Base-by-base conservation (phyloP, 1,284 basidiomycete genomes). In the Marasmius tenuissimus region DNA sequence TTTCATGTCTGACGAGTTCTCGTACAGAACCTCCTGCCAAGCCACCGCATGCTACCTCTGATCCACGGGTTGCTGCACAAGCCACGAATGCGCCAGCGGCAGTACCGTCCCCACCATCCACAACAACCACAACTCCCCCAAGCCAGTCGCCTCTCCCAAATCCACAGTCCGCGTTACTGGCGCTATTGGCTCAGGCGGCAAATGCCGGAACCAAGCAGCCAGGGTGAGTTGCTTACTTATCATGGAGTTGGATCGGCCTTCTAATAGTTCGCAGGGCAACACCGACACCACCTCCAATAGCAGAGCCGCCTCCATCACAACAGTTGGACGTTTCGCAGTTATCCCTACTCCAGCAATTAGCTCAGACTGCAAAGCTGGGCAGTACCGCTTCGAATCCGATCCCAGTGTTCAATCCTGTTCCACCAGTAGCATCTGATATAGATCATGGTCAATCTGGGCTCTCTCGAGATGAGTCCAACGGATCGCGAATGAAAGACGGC, bases 271-370 rank as follows among this genome's bases (percentile, higher is more conserved):
- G 4, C 66, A 91, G 86, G 76, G 88, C 88, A 88, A 85, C 76
- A n/a, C 16, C 45, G 85, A 69, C 72, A 62, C 69, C 84, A 86
- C 68, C 54, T 60, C 54, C 62, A 63, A 64, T 42, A 34, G 64
- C 58, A 42, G 63, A 68, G 64, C 66, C 72, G 61, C 61, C 72
- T 49, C 66, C 76, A 63, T 71, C 71, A 59, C 73, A 76, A 48
- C 74, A 72, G 59, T 69, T 87, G 64, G 84, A 85, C 66, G 48
- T 52, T 51, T 75, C 81, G 63, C 88, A 89, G 71, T 76, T 92
- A 60, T 85, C 86, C 58, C 77, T 91, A 67, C 77, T 93, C 68
- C 89, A 91, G 69, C 90, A 89, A 70, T 79, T 92, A 71, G 80
- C 89, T 61, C 85, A 86, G 68, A 82, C 84, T 68, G 82, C 86